phyloP scores from a whole-genome alignment of 495 filamentous ascomycete genomes.

The Glarea lozoyensis region DNA sequence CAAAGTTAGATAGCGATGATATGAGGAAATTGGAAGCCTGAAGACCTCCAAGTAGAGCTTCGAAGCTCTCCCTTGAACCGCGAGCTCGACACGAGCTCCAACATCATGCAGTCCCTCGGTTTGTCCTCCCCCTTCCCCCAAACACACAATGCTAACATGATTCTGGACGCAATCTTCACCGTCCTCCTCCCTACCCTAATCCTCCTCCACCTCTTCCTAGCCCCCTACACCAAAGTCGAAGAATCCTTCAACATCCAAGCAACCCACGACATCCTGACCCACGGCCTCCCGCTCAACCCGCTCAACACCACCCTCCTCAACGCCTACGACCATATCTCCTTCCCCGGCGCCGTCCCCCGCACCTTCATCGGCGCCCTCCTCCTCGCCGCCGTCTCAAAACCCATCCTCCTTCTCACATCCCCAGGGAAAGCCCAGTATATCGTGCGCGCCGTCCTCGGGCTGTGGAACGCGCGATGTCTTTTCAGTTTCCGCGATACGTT shows the following conservation, averaged over 20 bases:
- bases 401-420: conserved; percentile 42
- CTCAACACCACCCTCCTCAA: conserved; percentile 36
- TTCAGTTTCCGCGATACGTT: conserved; percentile 55
- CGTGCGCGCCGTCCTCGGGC: conserved; percentile 71
- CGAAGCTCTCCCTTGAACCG: too few species aligned
- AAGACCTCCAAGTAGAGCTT: too few species aligned
- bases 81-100: too few species aligned
- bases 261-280: conserved; percentile 77
- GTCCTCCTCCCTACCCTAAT: conserved; percentile 57
- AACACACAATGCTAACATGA: not conserved
- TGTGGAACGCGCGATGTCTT: conserved; percentile 65
- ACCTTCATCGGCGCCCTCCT: conserved; percentile 76
- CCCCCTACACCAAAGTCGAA: conserved; percentile 97
- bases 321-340: conserved; percentile 84
- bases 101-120: too few species aligned
- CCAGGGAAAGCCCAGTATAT: conserved; percentile 35
- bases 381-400: conserved; percentile 60
- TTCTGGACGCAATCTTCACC: conserved; percentile 42
- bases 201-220: conserved; percentile 62
- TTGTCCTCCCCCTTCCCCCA: too few species aligned
- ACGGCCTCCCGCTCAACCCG: conserved; percentile 59
- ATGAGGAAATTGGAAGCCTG: too few species aligned
- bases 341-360: conserved; percentile 83
- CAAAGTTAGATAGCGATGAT: too few species aligned
- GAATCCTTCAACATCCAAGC: conserved; percentile 98